Conservation (phyloP, 345 rosid genomes). For the Carallia pectinifolia region DNA sequence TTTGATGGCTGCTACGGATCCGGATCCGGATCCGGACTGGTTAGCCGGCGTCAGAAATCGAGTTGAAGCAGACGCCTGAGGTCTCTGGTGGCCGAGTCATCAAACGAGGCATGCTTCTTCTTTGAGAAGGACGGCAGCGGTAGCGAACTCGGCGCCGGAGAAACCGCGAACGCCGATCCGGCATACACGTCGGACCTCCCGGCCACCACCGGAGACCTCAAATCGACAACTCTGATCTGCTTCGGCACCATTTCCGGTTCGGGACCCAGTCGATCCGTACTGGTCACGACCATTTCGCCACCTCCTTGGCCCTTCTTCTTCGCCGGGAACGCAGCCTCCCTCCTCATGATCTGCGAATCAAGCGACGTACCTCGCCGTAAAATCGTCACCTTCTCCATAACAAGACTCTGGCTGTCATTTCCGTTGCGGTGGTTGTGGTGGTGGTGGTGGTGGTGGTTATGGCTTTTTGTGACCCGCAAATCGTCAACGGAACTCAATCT, state of each 20-base stretch:
- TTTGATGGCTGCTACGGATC: no score
- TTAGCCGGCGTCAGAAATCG: constrained; percentile 18
- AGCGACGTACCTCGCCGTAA: constrained; percentile 59
- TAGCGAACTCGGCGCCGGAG: constrained; percentile 62
- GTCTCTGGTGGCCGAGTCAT: constrained; percentile 60
- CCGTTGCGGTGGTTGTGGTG: background rate
- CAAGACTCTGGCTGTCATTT: background rate
- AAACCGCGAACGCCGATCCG: constrained; percentile 50
- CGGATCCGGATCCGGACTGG: background rate
- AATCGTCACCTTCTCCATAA: constrained; percentile 45
- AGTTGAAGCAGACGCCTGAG: constrained; percentile 65
- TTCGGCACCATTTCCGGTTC: constrained; percentile 32
- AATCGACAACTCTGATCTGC: constrained; percentile 25
- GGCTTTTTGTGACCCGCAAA: constrained; percentile 21
- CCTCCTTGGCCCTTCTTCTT: background rate
- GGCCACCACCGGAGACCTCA: constrained; percentile 24
- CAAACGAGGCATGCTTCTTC: constrained; percentile 38
- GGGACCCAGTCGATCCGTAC: constrained; percentile 29
- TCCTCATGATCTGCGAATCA: constrained; percentile 37
- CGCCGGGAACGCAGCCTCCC: constrained; percentile 6
- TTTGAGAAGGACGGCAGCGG: constrained; percentile 59
- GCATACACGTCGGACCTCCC: constrained; percentile 45
- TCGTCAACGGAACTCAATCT: constrained; percentile 40
- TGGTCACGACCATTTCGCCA: constrained; percentile 13
- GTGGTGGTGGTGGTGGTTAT: background rate